A percentile compares a stretch with the other conserved stretches of the same genome.
phyloP scores from a whole-genome alignment of 2,329 filamentous ascomycete genomes.

The Acephala macrosclerotiorum region DNA sequence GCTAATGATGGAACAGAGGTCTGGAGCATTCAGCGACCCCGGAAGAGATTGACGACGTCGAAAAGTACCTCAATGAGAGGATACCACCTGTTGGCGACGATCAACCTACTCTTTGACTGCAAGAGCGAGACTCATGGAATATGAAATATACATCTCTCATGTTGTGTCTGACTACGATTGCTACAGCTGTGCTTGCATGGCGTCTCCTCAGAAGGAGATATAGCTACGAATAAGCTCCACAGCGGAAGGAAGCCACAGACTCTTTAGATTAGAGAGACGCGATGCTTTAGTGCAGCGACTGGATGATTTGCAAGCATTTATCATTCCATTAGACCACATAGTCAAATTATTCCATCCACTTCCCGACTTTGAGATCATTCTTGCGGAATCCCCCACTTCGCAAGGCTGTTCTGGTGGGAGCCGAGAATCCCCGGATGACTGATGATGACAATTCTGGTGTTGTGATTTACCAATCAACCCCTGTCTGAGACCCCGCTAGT shows the following conservation, averaged over 20 bases:
- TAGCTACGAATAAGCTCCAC: too few species aligned
- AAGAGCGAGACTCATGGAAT: neutral
- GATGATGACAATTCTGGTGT: conserved; percentile 2
- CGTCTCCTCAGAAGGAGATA: neutral
- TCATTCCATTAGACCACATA: neutral
- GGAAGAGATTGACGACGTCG: conserved; percentile 83
- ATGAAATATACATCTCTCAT: conserved; percentile 12
- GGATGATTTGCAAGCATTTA: conserved; percentile 1
- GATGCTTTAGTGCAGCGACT: too few species aligned
- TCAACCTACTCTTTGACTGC: conserved; percentile 30
- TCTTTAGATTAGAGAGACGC: conserved; percentile 7
- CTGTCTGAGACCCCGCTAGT: neutral
- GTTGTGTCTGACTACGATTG: conserved; percentile 12
- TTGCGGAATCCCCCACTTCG: neutral
- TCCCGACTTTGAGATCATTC: neutral
- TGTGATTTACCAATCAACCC: conserved; percentile 10
- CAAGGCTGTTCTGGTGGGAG: conserved; percentile 6
- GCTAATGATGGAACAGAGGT: conserved; percentile 52
- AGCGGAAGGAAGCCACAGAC: neutral
- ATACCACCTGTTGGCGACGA: conserved; percentile 53
- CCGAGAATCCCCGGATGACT: neutral
- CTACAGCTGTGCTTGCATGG: conserved; percentile 16
- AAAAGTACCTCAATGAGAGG: conserved; percentile 59
- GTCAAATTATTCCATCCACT: neutral
- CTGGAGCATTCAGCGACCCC: conserved; percentile 80